These are phyloP conservation scores for Tricholoma furcatifolium DNA, from an alignment of 768 basidiomycete species.

Conservation along the genomic window DNA sequence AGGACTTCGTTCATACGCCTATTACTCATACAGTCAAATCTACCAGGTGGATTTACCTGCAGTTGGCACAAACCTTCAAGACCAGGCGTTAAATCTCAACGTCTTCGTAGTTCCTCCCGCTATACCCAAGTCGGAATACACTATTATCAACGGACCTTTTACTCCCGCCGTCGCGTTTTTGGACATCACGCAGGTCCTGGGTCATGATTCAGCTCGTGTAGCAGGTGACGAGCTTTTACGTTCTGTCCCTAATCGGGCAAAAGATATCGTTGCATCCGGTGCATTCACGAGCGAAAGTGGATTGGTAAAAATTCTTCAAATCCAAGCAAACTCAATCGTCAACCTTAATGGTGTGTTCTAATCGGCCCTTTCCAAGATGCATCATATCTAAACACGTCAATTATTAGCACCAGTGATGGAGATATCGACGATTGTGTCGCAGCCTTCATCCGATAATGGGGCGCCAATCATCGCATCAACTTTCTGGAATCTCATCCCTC, in stretches of 20 bases:
- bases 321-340: slow-evolving; percentile 13
- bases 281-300: slow-evolving; percentile 12
- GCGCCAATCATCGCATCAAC: not conserved
- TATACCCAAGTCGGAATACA: not conserved
- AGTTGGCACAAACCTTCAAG: slow-evolving; percentile 16
- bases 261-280: slow-evolving; percentile 14
- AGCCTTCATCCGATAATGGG: not conserved
- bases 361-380: too few relatives aligned
- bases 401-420: not conserved
- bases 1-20: not conserved
- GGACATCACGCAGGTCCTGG: slow-evolving; percentile 11
- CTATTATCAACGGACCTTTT: slow-evolving; percentile 7
- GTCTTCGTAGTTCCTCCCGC: not conserved
- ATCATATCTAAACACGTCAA: too few relatives aligned
- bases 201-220: not conserved
- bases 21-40: too few relatives aligned
- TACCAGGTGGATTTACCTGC: slow-evolving; percentile 13
- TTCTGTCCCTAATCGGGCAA: slow-evolving; percentile 4
- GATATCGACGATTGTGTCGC: slow-evolving; percentile 11
- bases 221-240: not conserved
- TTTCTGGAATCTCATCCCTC: slow-evolving; percentile 15
- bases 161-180: slow-evolving; percentile 6
- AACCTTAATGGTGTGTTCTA: not conserved
- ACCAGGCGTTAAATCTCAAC: slow-evolving; percentile 9
- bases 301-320: slow-evolving; percentile 7